phyloP scores from a whole-genome alignment of 805 yeast species.

The Candida hungchunana region DNA sequence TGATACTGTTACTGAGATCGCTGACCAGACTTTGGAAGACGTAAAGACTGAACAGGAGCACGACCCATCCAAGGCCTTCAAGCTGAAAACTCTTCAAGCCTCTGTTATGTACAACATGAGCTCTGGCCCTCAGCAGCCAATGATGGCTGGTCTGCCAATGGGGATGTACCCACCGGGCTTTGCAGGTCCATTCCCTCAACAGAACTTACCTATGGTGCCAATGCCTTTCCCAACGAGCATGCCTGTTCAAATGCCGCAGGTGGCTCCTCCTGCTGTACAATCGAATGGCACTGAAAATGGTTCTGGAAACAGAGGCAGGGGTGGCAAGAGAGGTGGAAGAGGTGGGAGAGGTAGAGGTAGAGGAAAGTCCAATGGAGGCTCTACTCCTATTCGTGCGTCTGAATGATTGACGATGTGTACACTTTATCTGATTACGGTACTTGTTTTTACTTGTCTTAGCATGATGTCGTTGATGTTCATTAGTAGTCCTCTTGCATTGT shows the following conservation, averaged over 20 bases:
- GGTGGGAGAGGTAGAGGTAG: conserved; percentile 15
- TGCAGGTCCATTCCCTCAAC: conserved; percentile 12
- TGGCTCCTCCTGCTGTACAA: conserved; percentile 1
- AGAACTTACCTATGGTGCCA: conserved; percentile 18
- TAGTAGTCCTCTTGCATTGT: conserved; percentile 38
- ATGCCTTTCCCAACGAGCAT: conserved; percentile 17
- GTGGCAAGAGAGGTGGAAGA: conserved; percentile 24
- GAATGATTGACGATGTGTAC: too few relatives aligned
- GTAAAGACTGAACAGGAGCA: conserved; percentile 6
- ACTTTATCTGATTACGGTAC: too few relatives aligned
- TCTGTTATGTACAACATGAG: conserved; percentile 23
- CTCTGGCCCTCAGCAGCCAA: conserved; percentile 14
- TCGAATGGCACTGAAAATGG: neutral
- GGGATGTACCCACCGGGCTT: conserved; percentile 15
- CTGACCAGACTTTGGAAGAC: conserved; percentile 8
- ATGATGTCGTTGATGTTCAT: too few relatives aligned
- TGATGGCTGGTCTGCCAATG: conserved; percentile 12
- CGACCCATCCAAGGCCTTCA: conserved; percentile 28
- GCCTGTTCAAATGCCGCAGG: conserved; percentile 8
- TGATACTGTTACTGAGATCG: conserved; percentile 3
- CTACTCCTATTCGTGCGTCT: too few relatives aligned
- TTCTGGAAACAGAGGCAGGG: conserved; percentile 1
- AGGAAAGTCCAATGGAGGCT: conserved; percentile 2
- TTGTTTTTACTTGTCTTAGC: too few relatives aligned
- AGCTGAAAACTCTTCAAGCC: conserved; percentile 18